Percentiles rank a stretch among this genome's conserved stretches.
Conservation (phyloP, 257 asterid species). For the Jasminum sambac region DNA sequence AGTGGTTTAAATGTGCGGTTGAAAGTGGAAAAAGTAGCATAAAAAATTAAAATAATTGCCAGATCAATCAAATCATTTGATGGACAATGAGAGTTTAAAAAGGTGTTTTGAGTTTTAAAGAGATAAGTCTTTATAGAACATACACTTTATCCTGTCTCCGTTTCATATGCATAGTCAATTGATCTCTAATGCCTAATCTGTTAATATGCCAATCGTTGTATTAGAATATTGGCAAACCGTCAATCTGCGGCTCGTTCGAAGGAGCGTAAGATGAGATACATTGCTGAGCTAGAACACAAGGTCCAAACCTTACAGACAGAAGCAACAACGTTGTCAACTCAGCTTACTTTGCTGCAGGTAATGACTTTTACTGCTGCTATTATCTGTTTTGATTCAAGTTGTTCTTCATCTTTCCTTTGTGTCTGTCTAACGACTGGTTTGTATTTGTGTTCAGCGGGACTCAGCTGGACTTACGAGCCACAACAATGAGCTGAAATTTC, state of each 20-base stretch:
- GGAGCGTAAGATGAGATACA: constrained; percentile 69
- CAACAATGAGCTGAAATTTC: constrained; percentile 72
- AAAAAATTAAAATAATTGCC: no score
- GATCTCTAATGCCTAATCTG: not conserved
- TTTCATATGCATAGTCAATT: not conserved
- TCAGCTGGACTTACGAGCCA: constrained; percentile 59
- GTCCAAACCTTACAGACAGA: constrained; percentile 78
- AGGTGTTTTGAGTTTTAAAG: no score
- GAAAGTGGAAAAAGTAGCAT: no score
- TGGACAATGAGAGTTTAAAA: no score
- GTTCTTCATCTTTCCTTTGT: constrained; percentile 11
- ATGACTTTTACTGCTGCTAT: constrained; percentile 23
- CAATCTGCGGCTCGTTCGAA: constrained; percentile 81
- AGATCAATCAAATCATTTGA: no score
- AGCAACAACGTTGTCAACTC: constrained; percentile 74
- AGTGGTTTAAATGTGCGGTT: no score
- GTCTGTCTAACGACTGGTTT: not conserved
- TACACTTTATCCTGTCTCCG: not conserved
- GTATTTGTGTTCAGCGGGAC: constrained; percentile 53
- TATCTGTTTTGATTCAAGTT: not conserved
- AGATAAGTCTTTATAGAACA: no score
- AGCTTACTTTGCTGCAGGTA: constrained; percentile 71
- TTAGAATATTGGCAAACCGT: constrained; percentile 71
- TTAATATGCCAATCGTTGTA: constrained; percentile 18
- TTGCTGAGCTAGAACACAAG: constrained; percentile 69